Percentiles rank a stretch among this genome's conserved stretches.
Conservation (phyloP, 164 flowering plant genomes). For the Piper longum region DNA sequence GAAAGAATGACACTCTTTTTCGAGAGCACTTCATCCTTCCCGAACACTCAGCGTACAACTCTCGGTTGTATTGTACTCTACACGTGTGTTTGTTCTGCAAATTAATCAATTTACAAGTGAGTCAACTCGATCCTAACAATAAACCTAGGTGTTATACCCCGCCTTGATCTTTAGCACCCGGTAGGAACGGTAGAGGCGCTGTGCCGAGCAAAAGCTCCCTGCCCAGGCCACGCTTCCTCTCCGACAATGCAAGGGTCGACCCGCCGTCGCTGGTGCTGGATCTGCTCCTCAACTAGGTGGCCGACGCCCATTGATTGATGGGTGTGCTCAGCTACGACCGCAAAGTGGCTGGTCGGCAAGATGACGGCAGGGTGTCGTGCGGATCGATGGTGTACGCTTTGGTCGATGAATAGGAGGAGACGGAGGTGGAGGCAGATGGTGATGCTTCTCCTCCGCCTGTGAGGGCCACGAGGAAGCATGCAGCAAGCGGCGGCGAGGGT, state of each 20-base stretch:
- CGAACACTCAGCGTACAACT: too few species aligned
- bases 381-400: conserved; percentile 14
- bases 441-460: neutral
- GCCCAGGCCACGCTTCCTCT: conserved; percentile 65
- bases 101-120: too few species aligned
- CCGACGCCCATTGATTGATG: conserved; percentile 93
- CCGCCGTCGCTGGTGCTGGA: conserved; percentile 56
- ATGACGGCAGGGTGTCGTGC: conserved; percentile 61
- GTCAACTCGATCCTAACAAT: too few species aligned
- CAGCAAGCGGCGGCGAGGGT: conserved; percentile 34
- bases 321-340: conserved; percentile 72
- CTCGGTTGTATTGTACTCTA: too few species aligned
- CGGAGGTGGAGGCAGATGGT: neutral
- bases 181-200: conserved; percentile 40
- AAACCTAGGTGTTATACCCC: too few species aligned
- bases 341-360: conserved; percentile 54
- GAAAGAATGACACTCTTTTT: too few species aligned
- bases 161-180: neutral
- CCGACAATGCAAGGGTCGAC: conserved; percentile 51
- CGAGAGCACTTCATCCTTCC: too few species aligned
- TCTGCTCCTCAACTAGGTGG: conserved; percentile 70
- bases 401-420: neutral
- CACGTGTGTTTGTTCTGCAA: too few species aligned
- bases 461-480: conserved; percentile 2
- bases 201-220: conserved; percentile 71